Evolutionary conservation across 257 asterid genomes (phyloP).

Genomic region (Penstemon davidsonii): DNA sequence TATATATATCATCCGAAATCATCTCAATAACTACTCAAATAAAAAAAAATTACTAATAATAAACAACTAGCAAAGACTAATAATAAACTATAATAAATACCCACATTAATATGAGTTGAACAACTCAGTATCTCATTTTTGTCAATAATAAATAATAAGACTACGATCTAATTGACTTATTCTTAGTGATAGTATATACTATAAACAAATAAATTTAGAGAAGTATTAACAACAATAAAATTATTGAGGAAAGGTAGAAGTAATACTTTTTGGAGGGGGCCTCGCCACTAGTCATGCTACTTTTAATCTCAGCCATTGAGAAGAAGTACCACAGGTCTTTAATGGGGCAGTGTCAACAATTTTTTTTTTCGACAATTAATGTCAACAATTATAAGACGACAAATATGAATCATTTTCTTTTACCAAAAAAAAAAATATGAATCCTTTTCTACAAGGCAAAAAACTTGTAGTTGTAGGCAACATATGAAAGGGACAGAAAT

Average conservation of each 20-base stretch:
- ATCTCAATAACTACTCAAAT: no score
- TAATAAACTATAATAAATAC: no score
- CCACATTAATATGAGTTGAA: no score
- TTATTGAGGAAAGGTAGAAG: background rate
- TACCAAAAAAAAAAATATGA: conserved; percentile 1
- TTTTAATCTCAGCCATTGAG: conserved; percentile 23
- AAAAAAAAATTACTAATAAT: no score
- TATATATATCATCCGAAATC: no score
- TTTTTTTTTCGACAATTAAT: background rate
- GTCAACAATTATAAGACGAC: background rate
- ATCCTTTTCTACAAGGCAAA: background rate
- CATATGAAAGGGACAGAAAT: conserved; percentile 24
- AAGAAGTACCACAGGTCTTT: conserved; percentile 5
- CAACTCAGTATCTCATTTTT: no score
- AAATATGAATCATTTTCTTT: background rate
- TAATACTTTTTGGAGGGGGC: conserved; percentile 11
- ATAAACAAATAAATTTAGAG: background rate
- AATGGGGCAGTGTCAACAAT: conserved; percentile 6
- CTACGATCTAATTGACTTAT: no score
- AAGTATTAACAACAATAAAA: background rate
- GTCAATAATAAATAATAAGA: no score
- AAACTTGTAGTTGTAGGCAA: background rate
- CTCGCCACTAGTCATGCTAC: conserved; percentile 8
- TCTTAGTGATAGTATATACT: no score
- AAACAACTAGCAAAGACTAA: no score